A percentile compares a stretch with the other conserved stretches of the same genome.
Conservation (phyloP, 306 rosid genomes). For the Alnus glutinosa region DNA sequence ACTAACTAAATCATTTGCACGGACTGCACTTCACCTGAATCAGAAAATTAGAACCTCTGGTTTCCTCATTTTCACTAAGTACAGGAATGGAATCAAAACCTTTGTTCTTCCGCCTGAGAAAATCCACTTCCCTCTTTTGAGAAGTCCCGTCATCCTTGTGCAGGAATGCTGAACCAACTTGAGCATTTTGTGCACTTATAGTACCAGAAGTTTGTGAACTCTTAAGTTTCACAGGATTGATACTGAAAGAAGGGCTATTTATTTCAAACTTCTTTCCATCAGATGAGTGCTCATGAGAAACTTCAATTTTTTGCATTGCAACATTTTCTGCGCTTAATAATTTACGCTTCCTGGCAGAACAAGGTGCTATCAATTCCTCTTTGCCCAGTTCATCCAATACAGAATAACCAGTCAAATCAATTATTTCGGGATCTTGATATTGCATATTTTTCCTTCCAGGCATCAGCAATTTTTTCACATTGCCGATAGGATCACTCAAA, state of each 20-base stretch:
- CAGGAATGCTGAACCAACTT: slow-evolving; percentile 35
- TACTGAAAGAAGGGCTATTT: slow-evolving; percentile 22
- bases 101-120: slow-evolving; percentile 34
- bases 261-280: slow-evolving; percentile 35
- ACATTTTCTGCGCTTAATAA: slow-evolving; percentile 49
- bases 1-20: slow-evolving; percentile 10
- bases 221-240: slow-evolving; percentile 37
- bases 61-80: slow-evolving; percentile 51
- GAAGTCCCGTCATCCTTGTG: slow-evolving; percentile 35
- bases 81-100: slow-evolving; percentile 33
- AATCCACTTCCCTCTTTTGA: slow-evolving; percentile 36
- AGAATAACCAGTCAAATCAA: slow-evolving; percentile 46
- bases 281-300: slow-evolving; percentile 40
- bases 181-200: slow-evolving; percentile 43
- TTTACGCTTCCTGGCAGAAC: slow-evolving; percentile 67
- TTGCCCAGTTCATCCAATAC: slow-evolving; percentile 40
- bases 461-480: slow-evolving; percentile 34
- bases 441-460: slow-evolving; percentile 37
- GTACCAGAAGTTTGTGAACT: slow-evolving; percentile 33
- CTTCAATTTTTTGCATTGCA: slow-evolving; percentile 35
- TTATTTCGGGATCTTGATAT: slow-evolving; percentile 36
- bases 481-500: slow-evolving; percentile 34
- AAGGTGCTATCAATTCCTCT: slow-evolving; percentile 37
- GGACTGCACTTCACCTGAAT: slow-evolving; percentile 59
- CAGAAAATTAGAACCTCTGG: slow-evolving; percentile 74